Base-by-base conservation (phyloP, 2,329 filamentous ascomycete genomes). In the Penicillium sp. region DNA sequence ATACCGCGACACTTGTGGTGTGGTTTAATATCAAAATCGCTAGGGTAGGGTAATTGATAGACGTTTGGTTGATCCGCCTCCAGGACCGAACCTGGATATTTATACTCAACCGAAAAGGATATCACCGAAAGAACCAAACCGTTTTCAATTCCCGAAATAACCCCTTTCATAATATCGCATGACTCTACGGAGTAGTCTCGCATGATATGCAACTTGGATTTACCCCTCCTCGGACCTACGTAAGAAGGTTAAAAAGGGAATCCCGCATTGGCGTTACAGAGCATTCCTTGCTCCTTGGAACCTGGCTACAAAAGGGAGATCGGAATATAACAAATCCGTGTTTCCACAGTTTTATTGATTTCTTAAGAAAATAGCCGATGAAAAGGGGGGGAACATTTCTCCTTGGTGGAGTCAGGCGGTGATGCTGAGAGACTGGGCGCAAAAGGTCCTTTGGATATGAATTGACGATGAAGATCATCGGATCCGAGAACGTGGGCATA, bases 141-240 rank as follows among this genome's bases (percentile, higher is more conserved):
- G 8, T 19, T 19, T 43, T 17, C 25, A 17, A 31, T 47, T 23
- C 33, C 42, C 17, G 10, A 36, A 36, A 56, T 17, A 21, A 29
- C 21, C 15, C n/a, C 31, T 41, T 39, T 29, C n/a, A 31, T 49
- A 41, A 17, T 41, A 65, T 66, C 61, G 64, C 63, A 66, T 65
- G 64, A 66, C 58, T 47, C 41, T 58, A 57, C 51, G 49, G 52
- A 59, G 50, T 53, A 62, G 59, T 65, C 60, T 66, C 61, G 61
- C 62, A 65, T 65, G 64, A 67, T 67, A 59, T 67, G 61, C 65
- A 59, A 52, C 53, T 57, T 62, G 58, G 58, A 55, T 64, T 64
- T 67, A 66, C 65, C 64, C 64, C 64, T 66, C 65, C 62, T 66
- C 59, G 61, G 59, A 64, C 51, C 63, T 60, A 61, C 57, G 59